Conservation (phyloP, 805 yeast genomes). For the Kazachstania martiniae region DNA sequence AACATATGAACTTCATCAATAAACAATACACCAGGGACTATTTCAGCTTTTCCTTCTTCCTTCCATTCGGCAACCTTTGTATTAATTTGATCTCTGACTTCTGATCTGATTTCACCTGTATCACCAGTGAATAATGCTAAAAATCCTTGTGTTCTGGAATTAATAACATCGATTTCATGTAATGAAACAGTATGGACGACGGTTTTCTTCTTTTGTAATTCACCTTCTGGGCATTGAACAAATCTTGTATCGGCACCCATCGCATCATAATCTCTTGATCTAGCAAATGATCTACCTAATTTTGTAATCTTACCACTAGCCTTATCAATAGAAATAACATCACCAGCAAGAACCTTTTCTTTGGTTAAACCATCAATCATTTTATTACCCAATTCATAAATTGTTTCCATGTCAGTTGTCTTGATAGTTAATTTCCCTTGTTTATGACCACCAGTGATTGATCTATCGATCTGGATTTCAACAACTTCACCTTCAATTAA, state of each 20-base stretch:
- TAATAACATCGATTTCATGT: slow-evolving; percentile 95
- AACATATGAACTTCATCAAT: slow-evolving; percentile 98
- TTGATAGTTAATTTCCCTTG: slow-evolving; percentile 96
- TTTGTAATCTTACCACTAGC: slow-evolving; percentile 90
- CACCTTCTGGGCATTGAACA: slow-evolving; percentile 98
- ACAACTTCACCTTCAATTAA: slow-evolving; percentile 98
- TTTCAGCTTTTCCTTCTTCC: slow-evolving; percentile 97
- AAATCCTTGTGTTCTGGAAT: slow-evolving; percentile 96
- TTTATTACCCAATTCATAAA: slow-evolving; percentile 87
- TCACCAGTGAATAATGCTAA: slow-evolving; percentile 91
- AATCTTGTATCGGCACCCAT: slow-evolving; percentile 97
- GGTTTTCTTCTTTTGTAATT: slow-evolving; percentile 88
- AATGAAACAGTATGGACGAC: slow-evolving; percentile 96
- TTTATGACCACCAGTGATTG: slow-evolving; percentile 94
- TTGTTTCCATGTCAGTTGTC: slow-evolving; percentile 97
- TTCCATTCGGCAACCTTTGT: slow-evolving; percentile 96
- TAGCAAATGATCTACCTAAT: slow-evolving; percentile 89
- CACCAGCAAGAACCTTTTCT: slow-evolving; percentile 95
- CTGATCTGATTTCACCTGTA: slow-evolving; percentile 94
- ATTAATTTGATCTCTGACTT: slow-evolving; percentile 92
- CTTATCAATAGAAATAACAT: slow-evolving; percentile 89
- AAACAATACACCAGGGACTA: slow-evolving; percentile 93
- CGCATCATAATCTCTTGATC: slow-evolving; percentile 96
- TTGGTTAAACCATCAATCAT: slow-evolving; percentile 91
- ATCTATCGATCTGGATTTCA: slow-evolving; percentile 87